Conservation (phyloP, 1,284 basidiomycete genomes). For the Thecaphora thlaspeos region DNA sequence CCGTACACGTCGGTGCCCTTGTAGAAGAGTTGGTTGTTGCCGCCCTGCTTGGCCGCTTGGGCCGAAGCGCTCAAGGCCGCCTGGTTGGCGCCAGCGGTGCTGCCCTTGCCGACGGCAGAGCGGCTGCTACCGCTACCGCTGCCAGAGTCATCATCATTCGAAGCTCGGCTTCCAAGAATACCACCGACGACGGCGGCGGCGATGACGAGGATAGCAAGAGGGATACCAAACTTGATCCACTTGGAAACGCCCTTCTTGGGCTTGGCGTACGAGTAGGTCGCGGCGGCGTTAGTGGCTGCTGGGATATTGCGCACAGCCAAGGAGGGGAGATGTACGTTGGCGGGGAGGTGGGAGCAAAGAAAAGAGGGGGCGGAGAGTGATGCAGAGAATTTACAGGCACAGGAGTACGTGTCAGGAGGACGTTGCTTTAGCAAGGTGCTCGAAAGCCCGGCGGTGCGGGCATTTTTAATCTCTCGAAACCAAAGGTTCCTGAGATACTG, state of each 20-base stretch:
- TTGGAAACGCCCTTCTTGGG: constrained; percentile 44
- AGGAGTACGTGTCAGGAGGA: too few relatives aligned
- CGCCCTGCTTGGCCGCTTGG: constrained; percentile 67
- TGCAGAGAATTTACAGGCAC: too few relatives aligned
- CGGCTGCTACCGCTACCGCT: constrained; percentile 51
- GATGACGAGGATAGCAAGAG: constrained; percentile 56
- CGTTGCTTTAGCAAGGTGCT: too few relatives aligned
- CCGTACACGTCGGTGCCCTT: constrained; percentile 67
- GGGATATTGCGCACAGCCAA: constrained; percentile 2
- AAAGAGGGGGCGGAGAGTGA: too few relatives aligned
- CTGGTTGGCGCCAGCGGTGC: constrained; percentile 27
- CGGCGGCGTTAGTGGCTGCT: constrained; percentile 29
- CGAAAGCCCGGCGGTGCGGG: too few relatives aligned
- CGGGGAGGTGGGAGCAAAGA: too few relatives aligned
- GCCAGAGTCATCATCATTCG: constrained; percentile 61
- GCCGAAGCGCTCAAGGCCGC: constrained; percentile 62
- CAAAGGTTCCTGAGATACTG: too few relatives aligned
- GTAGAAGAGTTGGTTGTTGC: constrained; percentile 69
- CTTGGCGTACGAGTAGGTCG: constrained; percentile 50
- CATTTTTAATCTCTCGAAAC: too few relatives aligned
- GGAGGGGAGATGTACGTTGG: not conserved
- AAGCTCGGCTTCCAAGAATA: constrained; percentile 66
- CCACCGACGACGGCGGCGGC: constrained; percentile 71
- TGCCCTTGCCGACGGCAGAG: constrained; percentile 36
- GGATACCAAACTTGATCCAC: constrained; percentile 49